These are phyloP conservation scores for Pilatotrama ljubarskyi DNA, from an alignment of 768 basidiomycete species.

Conservation along the genomic window DNA sequence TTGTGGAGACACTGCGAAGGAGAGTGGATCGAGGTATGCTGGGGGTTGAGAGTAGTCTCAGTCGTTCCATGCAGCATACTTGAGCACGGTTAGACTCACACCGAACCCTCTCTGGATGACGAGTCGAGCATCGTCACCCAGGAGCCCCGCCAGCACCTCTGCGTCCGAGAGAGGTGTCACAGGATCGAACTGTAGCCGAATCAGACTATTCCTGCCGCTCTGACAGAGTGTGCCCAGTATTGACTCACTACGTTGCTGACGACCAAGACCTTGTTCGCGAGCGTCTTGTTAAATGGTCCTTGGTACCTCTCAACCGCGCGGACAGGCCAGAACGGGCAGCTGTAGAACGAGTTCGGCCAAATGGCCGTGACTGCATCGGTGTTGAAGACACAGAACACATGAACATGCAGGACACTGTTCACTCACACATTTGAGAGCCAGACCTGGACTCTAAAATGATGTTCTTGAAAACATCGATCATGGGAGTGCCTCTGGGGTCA, in stretches of 20 bases:
- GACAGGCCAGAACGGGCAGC: conserved; percentile 18
- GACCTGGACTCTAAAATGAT: conserved; percentile 1
- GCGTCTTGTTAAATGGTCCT: conserved; percentile 24
- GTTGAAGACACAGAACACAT: not conserved
- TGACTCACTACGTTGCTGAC: conserved; percentile 19
- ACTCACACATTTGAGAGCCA: conserved; percentile 9
- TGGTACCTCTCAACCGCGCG: conserved; percentile 24
- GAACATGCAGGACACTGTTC: not conserved
- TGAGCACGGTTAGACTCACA: not conserved
- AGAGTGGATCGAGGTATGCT: conserved; percentile 9
- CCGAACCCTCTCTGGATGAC: conserved; percentile 18
- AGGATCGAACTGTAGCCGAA: conserved; percentile 12
- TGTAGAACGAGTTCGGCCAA: not conserved
- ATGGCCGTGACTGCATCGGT: not conserved
- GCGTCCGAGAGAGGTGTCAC: conserved; percentile 21
- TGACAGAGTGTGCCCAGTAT: too few relatives aligned
- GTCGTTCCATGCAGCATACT: too few relatives aligned
- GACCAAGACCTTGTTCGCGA: conserved; percentile 19
- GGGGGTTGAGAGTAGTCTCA: not conserved
- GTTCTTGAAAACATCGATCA: conserved; percentile 4
- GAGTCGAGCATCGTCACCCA: conserved; percentile 16
- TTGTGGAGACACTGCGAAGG: conserved; percentile 11
- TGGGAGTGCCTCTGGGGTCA: conserved; percentile 1
- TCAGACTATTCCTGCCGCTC: too few relatives aligned
- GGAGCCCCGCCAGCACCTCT: not conserved